Conservation (phyloP, 805 yeast species). For the Candida pseudoglaebosa region DNA sequence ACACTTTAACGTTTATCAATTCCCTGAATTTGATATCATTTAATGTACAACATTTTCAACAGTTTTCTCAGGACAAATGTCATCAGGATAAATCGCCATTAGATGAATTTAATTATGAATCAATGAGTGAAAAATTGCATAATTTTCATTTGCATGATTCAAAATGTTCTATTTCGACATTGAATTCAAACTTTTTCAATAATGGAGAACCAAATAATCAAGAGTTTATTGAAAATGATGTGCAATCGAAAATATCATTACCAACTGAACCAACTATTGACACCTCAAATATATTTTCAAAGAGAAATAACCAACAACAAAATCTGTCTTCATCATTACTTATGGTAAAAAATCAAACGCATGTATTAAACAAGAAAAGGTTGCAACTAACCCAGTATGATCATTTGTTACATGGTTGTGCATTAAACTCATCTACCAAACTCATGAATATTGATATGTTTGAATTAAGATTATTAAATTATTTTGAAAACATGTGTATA, state of each 20-base stretch:
- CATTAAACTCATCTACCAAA: slow-evolving; percentile 15
- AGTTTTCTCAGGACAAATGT: not conserved
- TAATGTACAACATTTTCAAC: not conserved
- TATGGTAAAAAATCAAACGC: not conserved
- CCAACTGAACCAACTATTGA: no score
- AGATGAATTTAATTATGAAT: not conserved
- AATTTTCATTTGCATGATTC: slow-evolving; percentile 2
- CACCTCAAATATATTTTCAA: no score
- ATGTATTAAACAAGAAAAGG: not conserved
- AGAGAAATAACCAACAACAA: not conserved
- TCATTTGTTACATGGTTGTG: slow-evolving; percentile 2
- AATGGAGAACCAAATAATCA: no score
- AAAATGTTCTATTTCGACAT: not conserved
- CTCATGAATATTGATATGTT: slow-evolving; percentile 13
- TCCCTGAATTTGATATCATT: not conserved
- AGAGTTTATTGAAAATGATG: no score
- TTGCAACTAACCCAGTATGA: slow-evolving; percentile 2
- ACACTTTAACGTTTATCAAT: no score
- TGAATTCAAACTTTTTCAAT: not conserved
- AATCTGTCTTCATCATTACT: not conserved
- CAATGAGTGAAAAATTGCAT: not conserved
- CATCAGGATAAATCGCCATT: slow-evolving; percentile 1
- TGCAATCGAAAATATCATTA: no score
- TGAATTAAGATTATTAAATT: slow-evolving; percentile 14
- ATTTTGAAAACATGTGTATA: slow-evolving; percentile 26